Base-by-base conservation (phyloP, 139 green algal genomes). In the Deuterostichococcus epilithicus region DNA sequence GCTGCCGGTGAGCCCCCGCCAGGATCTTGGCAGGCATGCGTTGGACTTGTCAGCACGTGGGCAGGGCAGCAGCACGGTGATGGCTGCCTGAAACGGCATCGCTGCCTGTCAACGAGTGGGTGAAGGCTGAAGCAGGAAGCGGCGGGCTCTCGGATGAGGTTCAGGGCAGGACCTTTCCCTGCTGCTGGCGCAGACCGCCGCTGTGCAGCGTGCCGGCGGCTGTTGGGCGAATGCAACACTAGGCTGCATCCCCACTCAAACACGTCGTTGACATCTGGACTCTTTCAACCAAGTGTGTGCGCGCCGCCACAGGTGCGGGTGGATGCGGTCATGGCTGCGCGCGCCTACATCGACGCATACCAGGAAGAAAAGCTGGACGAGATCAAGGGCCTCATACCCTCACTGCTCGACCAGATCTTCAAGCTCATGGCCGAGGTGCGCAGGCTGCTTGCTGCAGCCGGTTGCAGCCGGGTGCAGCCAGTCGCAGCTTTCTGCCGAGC, bases 1-100 rank as follows among this genome's bases (percentile, higher is more conserved):
- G 70, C 82, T 99, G 70, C 94, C 95, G 3, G 95, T 98, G 70
- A n/a, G n/a, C n/a, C n/a, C n/a, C n/a, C n/a, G n/a, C n/a, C n/a
- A n/a, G n/a, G n/a, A n/a, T n/a, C n/a, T n/a, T n/a, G n/a, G n/a
- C n/a, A n/a, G n/a, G n/a, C n/a, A n/a, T n/a, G n/a, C n/a, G n/a
- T n/a, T n/a, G n/a, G n/a, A n/a, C n/a, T n/a, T n/a, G n/a, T n/a
- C n/a, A n/a, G n/a, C n/a, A n/a, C n/a, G n/a, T n/a, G n/a, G n/a
- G n/a, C n/a, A n/a, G n/a, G n/a, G n/a, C n/a, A n/a, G n/a, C n/a
- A n/a, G n/a, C n/a, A n/a, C n/a, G n/a, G n/a, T n/a, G n/a, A n/a
- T n/a, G n/a, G n/a, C n/a, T n/a, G n/a, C n/a, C n/a, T n/a, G n/a
- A n/a, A n/a, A n/a, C n/a, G n/a, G n/a, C n/a, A n/a, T n/a, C n/a